Conservation (phyloP, 2,329 filamentous ascomycete genomes). For the Shiraia sp. region DNA sequence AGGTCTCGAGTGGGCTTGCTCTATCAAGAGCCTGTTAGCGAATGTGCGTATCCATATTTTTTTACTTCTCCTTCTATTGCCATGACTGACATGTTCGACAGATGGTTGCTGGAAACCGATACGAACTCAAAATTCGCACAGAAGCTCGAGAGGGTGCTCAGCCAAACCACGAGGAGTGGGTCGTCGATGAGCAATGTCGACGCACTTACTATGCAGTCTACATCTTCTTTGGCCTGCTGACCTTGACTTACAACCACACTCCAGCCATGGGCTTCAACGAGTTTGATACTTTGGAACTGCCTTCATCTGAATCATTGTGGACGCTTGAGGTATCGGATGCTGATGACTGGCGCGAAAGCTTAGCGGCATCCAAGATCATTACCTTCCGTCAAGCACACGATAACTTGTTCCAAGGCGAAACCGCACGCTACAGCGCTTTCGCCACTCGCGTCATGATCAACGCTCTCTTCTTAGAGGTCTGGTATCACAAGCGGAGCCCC, state of each 20-base stretch:
- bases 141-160: slow-evolving; percentile 78
- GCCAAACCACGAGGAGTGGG: slow-evolving; percentile 86
- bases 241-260: slow-evolving; percentile 95
- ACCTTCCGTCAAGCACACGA: slow-evolving; percentile 95
- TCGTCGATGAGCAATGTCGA: slow-evolving; percentile 93
- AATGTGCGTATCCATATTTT: slow-evolving; percentile 54
- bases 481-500: slow-evolving; percentile 99
- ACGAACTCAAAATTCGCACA: slow-evolving; percentile 90
- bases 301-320: slow-evolving; percentile 93
- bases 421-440: slow-evolving; percentile 90
- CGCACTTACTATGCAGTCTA: slow-evolving; percentile 98
- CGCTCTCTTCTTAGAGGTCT: slow-evolving; percentile 94
- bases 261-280: slow-evolving; percentile 98
- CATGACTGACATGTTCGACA: slow-evolving; percentile 2
- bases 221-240: slow-evolving; percentile 96
- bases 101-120: slow-evolving; percentile 96
- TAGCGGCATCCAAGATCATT: slow-evolving; percentile 71
- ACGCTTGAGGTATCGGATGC: slow-evolving; percentile 81
- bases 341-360: slow-evolving; percentile 78
- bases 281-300: slow-evolving; percentile 89
- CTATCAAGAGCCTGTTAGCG: slow-evolving; percentile 94
- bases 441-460: slow-evolving; percentile 99
- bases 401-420: slow-evolving; percentile 91
- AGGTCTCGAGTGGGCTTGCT: slow-evolving; percentile 97
- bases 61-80: neutral